These are phyloP conservation scores for Eimeria brunetti DNA, from an alignment of 169 alveolate species.

Conservation along the genomic window DNA sequence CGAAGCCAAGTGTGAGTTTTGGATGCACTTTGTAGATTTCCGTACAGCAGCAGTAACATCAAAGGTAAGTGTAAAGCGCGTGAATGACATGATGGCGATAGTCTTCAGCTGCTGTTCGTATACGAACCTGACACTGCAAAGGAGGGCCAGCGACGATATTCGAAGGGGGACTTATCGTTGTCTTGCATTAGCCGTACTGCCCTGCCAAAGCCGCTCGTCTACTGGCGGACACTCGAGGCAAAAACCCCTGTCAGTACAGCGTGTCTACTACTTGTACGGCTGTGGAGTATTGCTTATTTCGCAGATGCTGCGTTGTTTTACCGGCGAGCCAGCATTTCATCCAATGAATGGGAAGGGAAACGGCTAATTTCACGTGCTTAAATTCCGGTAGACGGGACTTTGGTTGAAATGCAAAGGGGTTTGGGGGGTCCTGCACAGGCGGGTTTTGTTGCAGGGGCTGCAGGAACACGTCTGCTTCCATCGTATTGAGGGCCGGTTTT, in stretches of 20 bases:
- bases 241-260: slow-evolving; percentile 46
- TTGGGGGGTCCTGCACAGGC: slow-evolving; percentile 64
- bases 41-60: not conserved
- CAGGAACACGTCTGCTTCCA: no score
- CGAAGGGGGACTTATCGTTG: slow-evolving; percentile 91
- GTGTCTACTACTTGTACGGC: slow-evolving; percentile 1
- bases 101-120: slow-evolving; percentile 78
- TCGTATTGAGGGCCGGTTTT: slow-evolving; percentile 82
- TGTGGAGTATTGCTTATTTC: not conserved
- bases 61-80: not conserved
- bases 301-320: not conserved
- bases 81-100: slow-evolving; percentile 15
- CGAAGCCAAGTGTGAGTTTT: no score
- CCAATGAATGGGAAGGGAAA: slow-evolving; percentile 40
- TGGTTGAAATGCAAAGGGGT: slow-evolving; percentile 37
- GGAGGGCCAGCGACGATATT: slow-evolving; percentile 83
- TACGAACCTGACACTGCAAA: slow-evolving; percentile 35
- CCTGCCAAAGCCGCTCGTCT: slow-evolving; percentile 65
- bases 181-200: slow-evolving; percentile 93
- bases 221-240: slow-evolving; percentile 73
- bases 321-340: not conserved
- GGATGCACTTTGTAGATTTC: no score
- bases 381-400: slow-evolving; percentile 48
- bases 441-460: slow-evolving; percentile 58
- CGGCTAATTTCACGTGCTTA: slow-evolving; percentile 58